A percentile compares a stretch with the other conserved stretches of the same genome.
Evolutionary conservation across 371 early-diverging fungal species (phyloP).

Genomic region (Mucor irregularis): DNA sequence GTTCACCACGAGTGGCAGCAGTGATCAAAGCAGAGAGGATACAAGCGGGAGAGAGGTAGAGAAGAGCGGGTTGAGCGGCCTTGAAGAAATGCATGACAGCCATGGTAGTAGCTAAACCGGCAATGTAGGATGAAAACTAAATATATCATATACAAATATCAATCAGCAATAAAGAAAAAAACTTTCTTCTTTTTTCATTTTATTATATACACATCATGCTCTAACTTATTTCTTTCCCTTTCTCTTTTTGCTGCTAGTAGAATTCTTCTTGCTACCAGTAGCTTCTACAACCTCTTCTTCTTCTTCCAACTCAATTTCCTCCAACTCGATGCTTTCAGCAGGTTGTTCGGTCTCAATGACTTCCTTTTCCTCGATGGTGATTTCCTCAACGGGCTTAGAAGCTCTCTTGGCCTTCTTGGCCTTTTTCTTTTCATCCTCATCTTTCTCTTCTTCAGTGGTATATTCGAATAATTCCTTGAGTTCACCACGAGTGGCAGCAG

Average conservation of each 20-base stretch:
- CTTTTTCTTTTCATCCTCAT: conserved; percentile 41
- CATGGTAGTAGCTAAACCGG: conserved; percentile 89
- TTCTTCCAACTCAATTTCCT: conserved; percentile 20
- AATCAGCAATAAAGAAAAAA: no score
- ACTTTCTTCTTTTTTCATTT: no score
- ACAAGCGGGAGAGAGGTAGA: conserved; percentile 96
- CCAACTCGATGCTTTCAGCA: conserved; percentile 3
- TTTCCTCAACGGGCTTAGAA: conserved; percentile 9
- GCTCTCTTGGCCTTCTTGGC: conserved; percentile 8
- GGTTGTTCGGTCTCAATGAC: neutral
- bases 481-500: conserved; percentile 83
- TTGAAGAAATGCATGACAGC: conserved; percentile 95
- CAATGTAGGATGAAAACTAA: no score
- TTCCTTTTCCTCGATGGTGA: conserved; percentile 4
- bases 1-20: conserved; percentile 81
- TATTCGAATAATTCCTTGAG: conserved; percentile 79
- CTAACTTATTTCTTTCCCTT: conserved; percentile 13
- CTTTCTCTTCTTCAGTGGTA: conserved; percentile 64
- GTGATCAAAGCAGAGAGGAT: conserved; percentile 83
- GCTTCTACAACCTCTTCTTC: conserved; percentile 18
- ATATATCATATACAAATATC: no score
- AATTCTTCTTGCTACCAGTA: neutral
- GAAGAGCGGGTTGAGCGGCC: conserved; percentile 96
- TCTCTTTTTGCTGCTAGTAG: conserved; percentile 11
- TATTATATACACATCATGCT: no score